phyloP scores from a whole-genome alignment of 257 asterid species.

The Penstemon eatonii region DNA sequence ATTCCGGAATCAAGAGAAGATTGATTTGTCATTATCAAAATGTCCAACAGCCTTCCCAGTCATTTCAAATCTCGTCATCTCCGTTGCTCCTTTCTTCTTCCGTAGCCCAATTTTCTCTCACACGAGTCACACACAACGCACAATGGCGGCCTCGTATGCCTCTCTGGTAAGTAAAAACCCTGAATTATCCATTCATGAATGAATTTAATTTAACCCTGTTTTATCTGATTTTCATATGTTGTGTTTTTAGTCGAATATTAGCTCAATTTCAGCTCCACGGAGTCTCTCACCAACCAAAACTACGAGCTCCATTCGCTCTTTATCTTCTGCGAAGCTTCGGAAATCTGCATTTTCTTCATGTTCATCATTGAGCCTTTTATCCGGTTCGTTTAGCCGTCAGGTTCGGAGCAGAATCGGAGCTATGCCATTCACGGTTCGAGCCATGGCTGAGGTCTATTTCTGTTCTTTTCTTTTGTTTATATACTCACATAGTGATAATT shows the following conservation, averaged over 20 bases:
- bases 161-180: constrained; percentile 50
- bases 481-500: neutral
- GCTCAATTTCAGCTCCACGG: constrained; percentile 57
- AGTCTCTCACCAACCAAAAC: constrained; percentile 28
- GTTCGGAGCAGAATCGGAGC: constrained; percentile 32
- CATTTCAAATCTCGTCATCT: constrained; percentile 46
- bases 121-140: neutral
- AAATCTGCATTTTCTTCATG: constrained; percentile 38
- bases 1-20: constrained; percentile 24
- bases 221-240: neutral
- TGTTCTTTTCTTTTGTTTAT: neutral
- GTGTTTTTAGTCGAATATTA: constrained; percentile 54
- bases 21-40: constrained; percentile 34
- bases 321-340: constrained; percentile 32
- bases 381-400: constrained; percentile 47
- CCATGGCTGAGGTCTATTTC: constrained; percentile 58
- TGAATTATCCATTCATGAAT: neutral
- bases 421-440: constrained; percentile 47
- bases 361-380: constrained; percentile 48
- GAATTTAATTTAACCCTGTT: neutral
- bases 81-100: constrained; percentile 34
- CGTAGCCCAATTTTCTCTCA: neutral
- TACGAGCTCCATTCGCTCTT: constrained; percentile 32
- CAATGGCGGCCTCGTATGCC: constrained; percentile 66
- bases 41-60: constrained; percentile 31